Conservation (phyloP, 1,284 basidiomycete genomes). For the Puccinia novopanici region DNA sequence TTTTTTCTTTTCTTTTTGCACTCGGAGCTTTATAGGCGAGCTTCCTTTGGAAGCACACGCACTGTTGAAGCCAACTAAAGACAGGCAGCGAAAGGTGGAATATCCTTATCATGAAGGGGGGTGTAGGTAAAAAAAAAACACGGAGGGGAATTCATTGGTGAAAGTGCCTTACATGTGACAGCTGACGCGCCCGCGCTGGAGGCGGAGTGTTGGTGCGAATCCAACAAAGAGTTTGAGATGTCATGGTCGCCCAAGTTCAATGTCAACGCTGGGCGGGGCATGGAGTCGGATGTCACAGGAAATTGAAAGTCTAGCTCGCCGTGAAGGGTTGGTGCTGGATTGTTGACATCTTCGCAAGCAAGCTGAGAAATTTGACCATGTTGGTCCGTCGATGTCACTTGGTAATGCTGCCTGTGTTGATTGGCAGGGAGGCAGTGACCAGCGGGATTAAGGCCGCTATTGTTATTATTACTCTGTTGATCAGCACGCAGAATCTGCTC, state of each 20-base stretch:
- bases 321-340: constrained; percentile 14
- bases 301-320: constrained; percentile 19
- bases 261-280: constrained; percentile 3
- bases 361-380: constrained; percentile 5
- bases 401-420: background rate
- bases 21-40: background rate
- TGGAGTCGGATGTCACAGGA: constrained; percentile 33
- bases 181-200: constrained; percentile 6
- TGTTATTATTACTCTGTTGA: constrained; percentile 6
- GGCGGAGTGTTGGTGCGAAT: constrained; percentile 15
- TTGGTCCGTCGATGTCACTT: constrained; percentile 4
- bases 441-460: background rate
- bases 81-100: background rate
- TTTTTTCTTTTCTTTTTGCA: background rate
- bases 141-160: background rate
- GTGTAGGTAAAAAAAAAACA: background rate
- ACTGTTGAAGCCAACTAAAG: too few relatives aligned
- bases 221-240: constrained; percentile 23
- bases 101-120: background rate
- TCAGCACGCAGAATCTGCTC: constrained; percentile 12
- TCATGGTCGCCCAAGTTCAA: constrained; percentile 26
- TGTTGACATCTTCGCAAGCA: constrained; percentile 2
- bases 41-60: background rate
- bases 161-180: constrained; percentile 29
- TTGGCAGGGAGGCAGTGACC: constrained; percentile 12